phyloP scores from a whole-genome alignment of 345 rosid genomes.

The Aquilaria yunnanensis region DNA sequence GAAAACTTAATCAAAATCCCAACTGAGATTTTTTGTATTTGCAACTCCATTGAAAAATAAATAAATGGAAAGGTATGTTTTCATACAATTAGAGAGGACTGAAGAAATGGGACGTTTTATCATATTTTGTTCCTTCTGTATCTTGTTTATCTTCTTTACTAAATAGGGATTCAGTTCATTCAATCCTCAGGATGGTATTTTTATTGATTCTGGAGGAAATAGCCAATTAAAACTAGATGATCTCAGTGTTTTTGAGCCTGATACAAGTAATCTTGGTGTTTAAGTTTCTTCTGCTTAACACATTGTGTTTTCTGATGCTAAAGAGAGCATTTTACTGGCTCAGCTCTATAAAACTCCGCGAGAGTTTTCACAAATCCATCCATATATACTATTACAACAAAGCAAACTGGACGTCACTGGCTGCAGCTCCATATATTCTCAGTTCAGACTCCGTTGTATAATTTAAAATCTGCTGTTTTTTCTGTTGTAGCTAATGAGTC shows the following conservation, averaged over 20 bases:
- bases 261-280: constrained; percentile 5
- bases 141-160: constrained; percentile 5
- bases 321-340: background rate
- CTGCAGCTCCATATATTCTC: constrained; percentile 13
- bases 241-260: constrained; percentile 16
- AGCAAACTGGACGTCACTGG: constrained; percentile 20
- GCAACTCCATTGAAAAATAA: background rate
- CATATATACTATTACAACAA: constrained; percentile 10
- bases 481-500: constrained; percentile 18
- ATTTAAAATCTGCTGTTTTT: constrained; percentile 19
- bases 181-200: constrained; percentile 14
- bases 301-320: constrained; percentile 8
- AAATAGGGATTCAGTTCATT: background rate
- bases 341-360: constrained; percentile 12
- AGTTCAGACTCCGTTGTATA: constrained; percentile 1
- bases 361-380: constrained; percentile 13
- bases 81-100: background rate
- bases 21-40: constrained; percentile 5
- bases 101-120: constrained; percentile 8
- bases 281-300: constrained; percentile 8
- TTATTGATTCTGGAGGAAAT: constrained; percentile 21
- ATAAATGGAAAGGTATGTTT: background rate
- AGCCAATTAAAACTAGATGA: constrained; percentile 7
- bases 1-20: background rate
- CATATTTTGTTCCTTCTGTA: background rate